Evolutionary conservation across 2,329 filamentous ascomycete genomes (phyloP), one percentile per base, ranked within the genome.

Genomic region (Fusarium avenaceum): DNA sequence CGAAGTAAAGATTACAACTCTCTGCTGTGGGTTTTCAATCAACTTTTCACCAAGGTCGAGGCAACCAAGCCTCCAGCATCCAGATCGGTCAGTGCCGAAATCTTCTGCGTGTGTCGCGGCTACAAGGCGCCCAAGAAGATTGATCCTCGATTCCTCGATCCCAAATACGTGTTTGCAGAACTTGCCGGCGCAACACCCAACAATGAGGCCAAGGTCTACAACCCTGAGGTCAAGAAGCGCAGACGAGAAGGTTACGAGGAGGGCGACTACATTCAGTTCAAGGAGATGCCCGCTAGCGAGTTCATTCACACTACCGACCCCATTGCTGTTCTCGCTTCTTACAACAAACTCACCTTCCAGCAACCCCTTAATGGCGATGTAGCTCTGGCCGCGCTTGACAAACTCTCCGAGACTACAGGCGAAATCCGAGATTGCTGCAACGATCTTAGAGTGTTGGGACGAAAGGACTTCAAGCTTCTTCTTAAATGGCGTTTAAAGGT

Each of bases 241-340:
- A 98, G 97, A 87, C 87, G 96, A 84, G 95, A 97, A 44, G 96
- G 96, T 85, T 99, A 99, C 71, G 95, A 98, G 71, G 96, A 99
- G 79, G 95, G 93, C 35, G 94, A 99, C 70, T 97, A 91, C 79
- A 95, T 89, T 6, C 93, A 97, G 74, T 97, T 92, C 83, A 97
- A 97, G 77, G 93, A 97, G 75, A 87, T 92, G 4, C 83, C 93
- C 0, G 95, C 94, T 1, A 96, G 90, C 77, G 93, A 97, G 56
- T 99, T 98, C 76, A 94, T 99, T 66, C 92, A 98, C 76, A 97
- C 94, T 0, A 89, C 87, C 0, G 96, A 99, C 75, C 96, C 96
- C 0, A 97, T 99, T 64, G 91, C 92, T 4, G 94, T 99, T 74
- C 86, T 99, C 2, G 96, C 94, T 51, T 88, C 87, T 57, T 87